Conservation (phyloP, 2,329 filamentous ascomycete species). For the Triangularia setosa region DNA sequence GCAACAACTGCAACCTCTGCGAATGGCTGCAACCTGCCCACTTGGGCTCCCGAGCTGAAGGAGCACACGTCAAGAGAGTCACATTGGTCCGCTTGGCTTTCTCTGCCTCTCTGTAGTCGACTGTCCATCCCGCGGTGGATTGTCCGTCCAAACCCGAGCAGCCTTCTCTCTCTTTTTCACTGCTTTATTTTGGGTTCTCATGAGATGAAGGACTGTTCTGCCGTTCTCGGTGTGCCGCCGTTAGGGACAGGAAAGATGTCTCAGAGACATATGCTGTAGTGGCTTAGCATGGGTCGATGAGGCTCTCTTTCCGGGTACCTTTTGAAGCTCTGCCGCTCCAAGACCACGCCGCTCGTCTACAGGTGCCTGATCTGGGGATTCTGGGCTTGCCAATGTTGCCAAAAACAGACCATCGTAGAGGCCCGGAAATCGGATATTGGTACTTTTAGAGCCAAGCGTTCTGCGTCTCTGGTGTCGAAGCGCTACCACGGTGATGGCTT, state of each 20-base stretch:
- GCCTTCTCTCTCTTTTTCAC: neutral
- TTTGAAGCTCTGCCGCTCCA: neutral
- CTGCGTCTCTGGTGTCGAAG: neutral
- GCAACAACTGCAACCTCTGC: neutral
- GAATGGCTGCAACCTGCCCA: neutral
- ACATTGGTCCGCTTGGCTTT: neutral
- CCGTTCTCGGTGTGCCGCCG: neutral
- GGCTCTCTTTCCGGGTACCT: neutral
- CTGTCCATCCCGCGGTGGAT: neutral
- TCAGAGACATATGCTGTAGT: neutral
- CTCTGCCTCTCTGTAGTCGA: neutral
- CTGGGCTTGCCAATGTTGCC: neutral
- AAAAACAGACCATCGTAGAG: slow-evolving; percentile 5
- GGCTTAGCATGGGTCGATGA: neutral
- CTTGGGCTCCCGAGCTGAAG: neutral
- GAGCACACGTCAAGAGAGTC: neutral
- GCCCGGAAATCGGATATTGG: slow-evolving; percentile 1
- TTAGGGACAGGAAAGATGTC: neutral
- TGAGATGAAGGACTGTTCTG: neutral
- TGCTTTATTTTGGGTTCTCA: neutral
- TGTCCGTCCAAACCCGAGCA: neutral
- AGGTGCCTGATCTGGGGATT: neutral
- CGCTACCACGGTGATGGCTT: slow-evolving; percentile 1
- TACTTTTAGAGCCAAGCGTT: neutral
- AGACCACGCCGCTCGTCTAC: slow-evolving; percentile 1